Conservation (phyloP, 306 rosid genomes). For the Quercus robur region DNA sequence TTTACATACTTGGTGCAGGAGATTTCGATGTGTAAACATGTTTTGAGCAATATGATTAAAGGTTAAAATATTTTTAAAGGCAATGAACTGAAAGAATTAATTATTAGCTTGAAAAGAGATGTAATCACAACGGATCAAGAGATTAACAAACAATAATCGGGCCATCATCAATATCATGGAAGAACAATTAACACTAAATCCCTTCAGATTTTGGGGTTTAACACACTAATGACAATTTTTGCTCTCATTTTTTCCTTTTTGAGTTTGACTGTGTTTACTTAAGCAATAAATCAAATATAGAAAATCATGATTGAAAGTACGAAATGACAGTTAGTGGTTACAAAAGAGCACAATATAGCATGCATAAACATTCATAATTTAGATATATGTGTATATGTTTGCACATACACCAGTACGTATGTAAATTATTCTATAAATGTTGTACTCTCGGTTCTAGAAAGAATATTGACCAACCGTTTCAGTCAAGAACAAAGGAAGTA, state of each 20-base stretch:
- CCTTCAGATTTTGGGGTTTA: neutral
- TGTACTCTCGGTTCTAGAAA: neutral
- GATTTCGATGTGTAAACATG: slow-evolving; percentile 25
- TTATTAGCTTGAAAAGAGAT: slow-evolving; percentile 15
- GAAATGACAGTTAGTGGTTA: neutral
- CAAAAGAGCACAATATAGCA: neutral
- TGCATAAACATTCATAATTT: neutral
- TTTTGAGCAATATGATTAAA: neutral
- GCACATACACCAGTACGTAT: too few species aligned
- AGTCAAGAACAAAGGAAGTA: neutral
- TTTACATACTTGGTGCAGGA: slow-evolving; percentile 25
- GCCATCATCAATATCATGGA: neutral
- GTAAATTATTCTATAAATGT: too few species aligned
- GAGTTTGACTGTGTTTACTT: neutral
- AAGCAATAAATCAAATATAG: neutral
- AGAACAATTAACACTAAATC: neutral
- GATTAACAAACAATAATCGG: neutral
- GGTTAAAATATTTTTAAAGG: slow-evolving; percentile 4
- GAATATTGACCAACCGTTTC: neutral
- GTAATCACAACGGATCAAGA: slow-evolving; percentile 4
- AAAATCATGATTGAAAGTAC: neutral
- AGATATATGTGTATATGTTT: too few species aligned
- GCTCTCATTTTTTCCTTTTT: too few species aligned
- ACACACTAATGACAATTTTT: neutral
- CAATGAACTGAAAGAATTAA: slow-evolving; percentile 14